Conservation (phyloP, 208 protist species). For the Wallacemonas sp. region DNA sequence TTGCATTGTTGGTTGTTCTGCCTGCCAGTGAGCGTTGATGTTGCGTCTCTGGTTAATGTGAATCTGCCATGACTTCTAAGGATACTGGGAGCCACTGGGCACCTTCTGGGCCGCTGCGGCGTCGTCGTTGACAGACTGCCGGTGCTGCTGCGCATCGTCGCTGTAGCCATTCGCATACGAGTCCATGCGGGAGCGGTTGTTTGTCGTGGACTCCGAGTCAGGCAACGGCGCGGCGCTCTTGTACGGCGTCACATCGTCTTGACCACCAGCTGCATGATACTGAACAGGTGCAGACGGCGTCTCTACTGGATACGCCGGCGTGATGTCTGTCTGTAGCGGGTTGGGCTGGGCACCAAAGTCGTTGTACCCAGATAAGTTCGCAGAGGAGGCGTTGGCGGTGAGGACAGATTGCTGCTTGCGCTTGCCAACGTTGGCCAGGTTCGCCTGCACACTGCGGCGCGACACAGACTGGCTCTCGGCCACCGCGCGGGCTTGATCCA, state of each 20-base stretch:
- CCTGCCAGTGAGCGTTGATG: too few relatives aligned
- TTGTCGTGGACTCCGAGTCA: slow-evolving; percentile 2
- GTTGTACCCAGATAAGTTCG: too few relatives aligned
- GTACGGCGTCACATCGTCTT: not conserved
- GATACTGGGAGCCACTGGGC: slow-evolving; percentile 10
- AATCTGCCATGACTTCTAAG: too few relatives aligned
- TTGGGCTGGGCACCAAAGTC: not conserved
- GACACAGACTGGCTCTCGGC: slow-evolving; percentile 25
- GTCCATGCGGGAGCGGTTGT: not conserved
- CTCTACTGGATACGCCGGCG: slow-evolving; percentile 6
- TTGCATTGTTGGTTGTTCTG: not conserved
- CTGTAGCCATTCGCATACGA: not conserved
- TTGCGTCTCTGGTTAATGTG: too few relatives aligned
- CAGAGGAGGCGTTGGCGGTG: not conserved
- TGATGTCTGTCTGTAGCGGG: slow-evolving; percentile 2
- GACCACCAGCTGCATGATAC: not conserved
- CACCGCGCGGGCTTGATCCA: slow-evolving; percentile 35
- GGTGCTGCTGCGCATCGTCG: not conserved
- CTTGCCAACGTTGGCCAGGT: slow-evolving; percentile 4
- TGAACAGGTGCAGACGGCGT: not conserved
- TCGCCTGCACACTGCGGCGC: slow-evolving; percentile 15
- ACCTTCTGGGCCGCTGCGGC: slow-evolving; percentile 8
- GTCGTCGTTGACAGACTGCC: not conserved
- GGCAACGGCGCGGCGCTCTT: slow-evolving; percentile 8
- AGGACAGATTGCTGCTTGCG: slow-evolving; percentile 6